phyloP scores from a whole-genome alignment of 208 protist species.

The Leishmania martiniquensis region DNA sequence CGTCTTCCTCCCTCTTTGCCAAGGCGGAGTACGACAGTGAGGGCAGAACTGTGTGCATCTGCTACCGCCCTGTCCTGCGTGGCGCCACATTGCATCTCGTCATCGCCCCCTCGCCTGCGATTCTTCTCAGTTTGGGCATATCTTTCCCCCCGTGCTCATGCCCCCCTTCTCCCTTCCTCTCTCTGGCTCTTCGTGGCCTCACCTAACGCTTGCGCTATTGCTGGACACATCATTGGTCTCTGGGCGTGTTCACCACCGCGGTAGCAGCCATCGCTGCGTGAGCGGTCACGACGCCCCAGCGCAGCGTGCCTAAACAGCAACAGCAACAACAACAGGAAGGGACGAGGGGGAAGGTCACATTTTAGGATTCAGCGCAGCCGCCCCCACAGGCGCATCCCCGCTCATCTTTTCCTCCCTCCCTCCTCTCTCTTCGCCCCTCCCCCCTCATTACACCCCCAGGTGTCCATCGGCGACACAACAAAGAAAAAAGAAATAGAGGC shows the following conservation, averaged over 20 bases:
- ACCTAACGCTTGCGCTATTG: background rate
- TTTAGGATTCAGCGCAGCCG: background rate
- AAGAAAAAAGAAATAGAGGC: background rate
- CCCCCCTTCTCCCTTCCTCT: background rate
- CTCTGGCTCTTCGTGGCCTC: no score
- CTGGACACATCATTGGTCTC: background rate
- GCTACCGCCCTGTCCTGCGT: background rate
- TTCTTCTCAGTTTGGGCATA: background rate
- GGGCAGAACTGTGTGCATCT: background rate
- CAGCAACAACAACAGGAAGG: background rate
- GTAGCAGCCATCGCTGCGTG: background rate
- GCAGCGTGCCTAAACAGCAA: no score
- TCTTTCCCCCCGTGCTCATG: background rate
- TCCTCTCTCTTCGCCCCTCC: no score
- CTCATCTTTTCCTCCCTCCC: no score
- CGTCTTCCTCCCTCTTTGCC: background rate
- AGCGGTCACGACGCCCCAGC: no score
- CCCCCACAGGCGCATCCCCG: background rate
- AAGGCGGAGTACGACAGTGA: background rate
- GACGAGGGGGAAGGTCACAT: background rate
- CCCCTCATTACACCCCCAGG: background rate
- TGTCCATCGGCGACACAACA: background rate
- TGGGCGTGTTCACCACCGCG: background rate
- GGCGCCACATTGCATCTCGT: background rate
- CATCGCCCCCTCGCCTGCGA: background rate